phyloP scores from a whole-genome alignment of 106 monocot genomes.

The Xerophyta viscosa region DNA sequence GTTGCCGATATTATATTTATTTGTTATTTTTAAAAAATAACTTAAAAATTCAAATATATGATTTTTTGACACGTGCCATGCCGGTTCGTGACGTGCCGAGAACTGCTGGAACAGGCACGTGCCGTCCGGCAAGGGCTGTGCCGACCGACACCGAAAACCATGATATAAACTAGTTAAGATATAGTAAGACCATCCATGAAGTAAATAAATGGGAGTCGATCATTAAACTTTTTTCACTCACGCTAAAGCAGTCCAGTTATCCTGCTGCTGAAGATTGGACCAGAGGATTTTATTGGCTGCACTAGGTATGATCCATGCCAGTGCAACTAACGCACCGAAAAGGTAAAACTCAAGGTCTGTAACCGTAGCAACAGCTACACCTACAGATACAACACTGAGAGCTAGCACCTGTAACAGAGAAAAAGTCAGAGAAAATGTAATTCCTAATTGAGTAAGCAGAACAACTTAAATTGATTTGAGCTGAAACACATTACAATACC shows the following conservation, averaged over 20 bases:
- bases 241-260: slow-evolving; percentile 78
- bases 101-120: too few species aligned
- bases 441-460: neutral
- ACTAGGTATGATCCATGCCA: slow-evolving; percentile 74
- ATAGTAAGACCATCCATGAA: neutral
- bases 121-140: too few species aligned
- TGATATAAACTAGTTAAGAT: too few species aligned
- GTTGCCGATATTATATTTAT: too few species aligned
- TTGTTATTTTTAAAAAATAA: too few species aligned
- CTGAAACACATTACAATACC: slow-evolving; percentile 17
- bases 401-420: slow-evolving; percentile 34
- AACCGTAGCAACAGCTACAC: slow-evolving; percentile 64
- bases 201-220: neutral
- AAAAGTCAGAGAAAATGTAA: neutral
- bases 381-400: slow-evolving; percentile 49
- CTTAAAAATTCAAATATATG: too few species aligned
- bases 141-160: too few species aligned
- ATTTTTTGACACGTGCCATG: too few species aligned
- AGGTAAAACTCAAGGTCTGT: slow-evolving; percentile 66
- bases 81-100: too few species aligned
- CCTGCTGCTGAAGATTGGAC: slow-evolving; percentile 58
- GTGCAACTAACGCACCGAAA: slow-evolving; percentile 54
- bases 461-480: neutral
- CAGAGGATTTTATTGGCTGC: slow-evolving; percentile 69
- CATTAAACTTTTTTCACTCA: slow-evolving; percentile 11